Percentiles rank a stretch among this genome's conserved stretches.
Conservation (phyloP, 202 grass and related monocot species). For the Hordeum pubiflorum region DNA sequence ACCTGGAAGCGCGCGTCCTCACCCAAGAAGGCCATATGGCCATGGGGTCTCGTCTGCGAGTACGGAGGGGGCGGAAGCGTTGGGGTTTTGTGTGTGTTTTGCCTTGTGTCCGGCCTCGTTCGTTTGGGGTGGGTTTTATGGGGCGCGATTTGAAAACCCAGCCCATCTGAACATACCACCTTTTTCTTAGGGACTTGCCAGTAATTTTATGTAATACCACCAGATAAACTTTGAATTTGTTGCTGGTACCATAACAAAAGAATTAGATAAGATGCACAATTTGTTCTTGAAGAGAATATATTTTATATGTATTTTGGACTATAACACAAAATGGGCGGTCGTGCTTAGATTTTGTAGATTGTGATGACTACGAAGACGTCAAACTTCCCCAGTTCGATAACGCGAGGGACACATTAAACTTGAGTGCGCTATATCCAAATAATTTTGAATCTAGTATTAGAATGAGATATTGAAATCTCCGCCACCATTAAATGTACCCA, state of each 20-base stretch:
- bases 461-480: not conserved
- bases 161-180: not conserved
- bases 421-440: not conserved
- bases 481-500: not conserved
- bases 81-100: not conserved
- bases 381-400: not conserved
- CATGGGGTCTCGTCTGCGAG: not conserved
- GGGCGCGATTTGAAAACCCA: not conserved
- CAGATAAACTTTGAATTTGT: too few relatives aligned
- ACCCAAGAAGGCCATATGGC: constrained; percentile 66
- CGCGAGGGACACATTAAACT: not conserved
- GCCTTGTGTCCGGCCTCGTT: not conserved
- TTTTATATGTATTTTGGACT: not conserved
- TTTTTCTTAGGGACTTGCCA: not conserved
- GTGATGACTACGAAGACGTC: not conserved
- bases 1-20: constrained; percentile 30
- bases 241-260: not conserved
- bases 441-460: not conserved
- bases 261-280: not conserved
- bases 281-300: not conserved
- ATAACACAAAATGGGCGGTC: not conserved
- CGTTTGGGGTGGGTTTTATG: not conserved
- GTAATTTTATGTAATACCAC: not conserved
- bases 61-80: not conserved
- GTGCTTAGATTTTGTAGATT: not conserved